Base-by-base conservation (phyloP, 495 filamentous ascomycete genomes). In the Penicillium bialowiezense region DNA sequence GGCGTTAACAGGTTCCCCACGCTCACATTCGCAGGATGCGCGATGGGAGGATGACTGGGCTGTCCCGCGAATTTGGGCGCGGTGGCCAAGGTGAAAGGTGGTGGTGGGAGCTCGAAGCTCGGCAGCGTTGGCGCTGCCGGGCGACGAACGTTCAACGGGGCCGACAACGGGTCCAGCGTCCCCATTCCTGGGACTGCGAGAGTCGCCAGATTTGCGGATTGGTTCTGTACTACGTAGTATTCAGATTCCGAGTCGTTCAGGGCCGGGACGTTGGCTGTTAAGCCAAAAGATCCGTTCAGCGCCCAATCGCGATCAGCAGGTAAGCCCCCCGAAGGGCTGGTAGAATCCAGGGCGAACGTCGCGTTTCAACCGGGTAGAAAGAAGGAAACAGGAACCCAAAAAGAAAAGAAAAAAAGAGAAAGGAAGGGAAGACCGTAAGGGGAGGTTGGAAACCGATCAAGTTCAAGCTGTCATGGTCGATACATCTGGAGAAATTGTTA, bases 1-100 rank as follows among this genome's bases (percentile, higher is more conserved):
- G 82, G 80, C 5, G 82, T 88, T 46, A 84, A 66, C 21, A 86
- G 73, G 50, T 78, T 86, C 54, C 76, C 80, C 47, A 79, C 79
- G 53, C 76, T 81, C 47, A 81, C 75, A 45, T 63, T 82, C 60
- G 64, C 65, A 46, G 65, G 60, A 73, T 63, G 69, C 53, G 58
- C 59, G 1, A 44, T n/a, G 36, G 58, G 50, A 2, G 55, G 61
- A 29, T 63, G 66, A 66, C 62, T 62, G 35, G 63, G 60, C 28
- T 58, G 59, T 37, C 63, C 56, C 0, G 66, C 58, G 52, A 74
- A 80, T 55, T 80, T 82, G 33, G 69, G 46, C 1, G 67, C 40
- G 14, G 55, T 14, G 1, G 56, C 55, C 39, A 71, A 63, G n/a
- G 60, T 68, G 31, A 64, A 64, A 2, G 52, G 61, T 9, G 80